phyloP scores from a whole-genome alignment of 768 basidiomycete species.

The Exsudoporus frostii region DNA sequence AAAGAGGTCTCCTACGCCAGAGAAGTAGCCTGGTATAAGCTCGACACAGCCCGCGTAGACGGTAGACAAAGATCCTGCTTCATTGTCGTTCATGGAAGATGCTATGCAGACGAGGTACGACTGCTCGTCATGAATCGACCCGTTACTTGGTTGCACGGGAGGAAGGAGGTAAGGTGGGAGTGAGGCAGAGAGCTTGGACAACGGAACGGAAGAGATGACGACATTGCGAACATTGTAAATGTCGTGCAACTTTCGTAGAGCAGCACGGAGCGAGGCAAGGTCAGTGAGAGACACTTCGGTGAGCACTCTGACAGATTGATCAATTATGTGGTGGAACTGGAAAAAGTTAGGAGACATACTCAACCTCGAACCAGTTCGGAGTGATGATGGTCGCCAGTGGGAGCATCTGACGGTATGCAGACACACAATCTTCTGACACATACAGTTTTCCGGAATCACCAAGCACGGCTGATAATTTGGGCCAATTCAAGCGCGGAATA shows the following conservation, averaged over 20 bases:
- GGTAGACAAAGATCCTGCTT: constrained; percentile 28
- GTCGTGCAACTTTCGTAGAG: constrained; percentile 73
- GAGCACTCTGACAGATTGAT: constrained; percentile 52
- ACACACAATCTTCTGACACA: constrained; percentile 82
- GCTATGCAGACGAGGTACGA: constrained; percentile 77
- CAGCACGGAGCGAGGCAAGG: constrained; percentile 58
- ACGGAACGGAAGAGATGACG: constrained; percentile 87
- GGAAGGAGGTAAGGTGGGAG: constrained; percentile 48
- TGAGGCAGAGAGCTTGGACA: constrained; percentile 56
- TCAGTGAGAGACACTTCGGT: constrained; percentile 72
- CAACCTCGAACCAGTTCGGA: constrained; percentile 97
- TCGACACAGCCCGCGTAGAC: constrained; percentile 75
- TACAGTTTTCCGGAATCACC: constrained; percentile 91
- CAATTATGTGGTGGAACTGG: neutral
- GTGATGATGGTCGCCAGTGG: constrained; percentile 90
- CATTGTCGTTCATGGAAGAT: constrained; percentile 47
- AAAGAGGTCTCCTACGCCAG: constrained; percentile 96
- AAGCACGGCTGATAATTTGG: constrained; percentile 67
- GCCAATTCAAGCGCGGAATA: neutral
- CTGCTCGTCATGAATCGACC: constrained; percentile 15
- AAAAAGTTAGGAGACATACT: constrained; percentile 50
- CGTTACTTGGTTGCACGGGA: neutral
- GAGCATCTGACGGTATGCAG: constrained; percentile 78
- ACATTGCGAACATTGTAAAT: constrained; percentile 77
- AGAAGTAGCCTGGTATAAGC: constrained; percentile 86